Evolutionary conservation across 139 green algal genomes (phyloP), one percentile per base, ranked within the genome.

Genomic region (Penium margaritaceum): DNA sequence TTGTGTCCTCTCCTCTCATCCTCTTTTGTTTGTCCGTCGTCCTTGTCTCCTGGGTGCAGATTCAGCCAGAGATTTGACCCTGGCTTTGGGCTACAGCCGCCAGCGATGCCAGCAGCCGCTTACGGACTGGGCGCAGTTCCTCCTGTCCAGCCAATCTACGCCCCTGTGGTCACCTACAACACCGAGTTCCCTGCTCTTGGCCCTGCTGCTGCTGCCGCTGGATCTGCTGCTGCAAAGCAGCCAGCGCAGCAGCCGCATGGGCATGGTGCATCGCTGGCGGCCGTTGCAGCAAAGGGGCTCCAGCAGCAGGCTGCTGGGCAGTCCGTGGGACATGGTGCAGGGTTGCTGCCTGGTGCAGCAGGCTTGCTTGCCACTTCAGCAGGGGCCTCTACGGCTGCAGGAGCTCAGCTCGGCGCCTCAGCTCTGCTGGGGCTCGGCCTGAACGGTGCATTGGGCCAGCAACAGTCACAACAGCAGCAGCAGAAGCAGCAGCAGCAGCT

Each of bases 61-160:
- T 77, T 65, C 47, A 57, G 61, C n/a, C 70, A 77, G 36, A 53
- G 70, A 24, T 77, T 77, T n/a, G 70, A 77, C 61, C 70, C 58
- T 12, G 70, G 70, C 9, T 77, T 77, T 75, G 70, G 70, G n/a
- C 34, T 46, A 19, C 33, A 30, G 51, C 21, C 70, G 32, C 44
- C 47, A 21, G n/a, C n/a, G n/a, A n/a, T n/a, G n/a, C n/a, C n/a
- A n/a, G n/a, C n/a, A n/a, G n/a, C n/a, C n/a, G n/a, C n/a, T n/a
- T n/a, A n/a, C n/a, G n/a, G n/a, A n/a, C n/a, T n/a, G n/a, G n/a
- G n/a, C n/a, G n/a, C n/a, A 55, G 29, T 61, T 24, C 54, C 12
- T 77, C 76, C n/a, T 17, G 36, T 77, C n/a, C 70, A 77, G 34
- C 54, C 70, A 7, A 33, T 77, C 24, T 77, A 77, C 61, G 70